A percentile compares a stretch with the other conserved stretches of the same genome.
phyloP scores from a whole-genome alignment of 441 rosid genomes.

The Flueggea neowawraea region DNA sequence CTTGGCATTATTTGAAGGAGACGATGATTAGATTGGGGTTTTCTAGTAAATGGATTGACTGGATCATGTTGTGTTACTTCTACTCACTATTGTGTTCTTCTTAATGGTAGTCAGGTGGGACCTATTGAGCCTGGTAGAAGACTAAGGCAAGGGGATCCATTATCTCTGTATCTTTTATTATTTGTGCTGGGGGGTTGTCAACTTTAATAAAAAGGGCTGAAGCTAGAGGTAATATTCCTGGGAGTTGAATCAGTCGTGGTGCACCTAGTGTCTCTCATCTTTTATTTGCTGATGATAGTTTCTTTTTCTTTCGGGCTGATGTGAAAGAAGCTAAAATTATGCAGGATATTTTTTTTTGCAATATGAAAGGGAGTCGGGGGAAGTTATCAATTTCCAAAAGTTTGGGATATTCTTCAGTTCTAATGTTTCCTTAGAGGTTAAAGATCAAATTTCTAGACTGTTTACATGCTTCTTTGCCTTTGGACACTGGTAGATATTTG shows the following conservation, averaged over 20 bases:
- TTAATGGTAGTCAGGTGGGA: too few species aligned
- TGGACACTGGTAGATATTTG: too few species aligned
- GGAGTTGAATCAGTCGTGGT: neutral
- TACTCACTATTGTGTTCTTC: too few species aligned
- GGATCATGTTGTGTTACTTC: too few species aligned
- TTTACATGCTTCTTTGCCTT: too few species aligned
- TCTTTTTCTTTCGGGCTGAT: neutral
- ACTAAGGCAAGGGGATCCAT: neutral
- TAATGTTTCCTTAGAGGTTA: too few species aligned
- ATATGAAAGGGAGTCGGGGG: neutral
- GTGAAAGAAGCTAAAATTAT: neutral
- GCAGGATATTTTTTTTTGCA: neutral
- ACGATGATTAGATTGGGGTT: too few species aligned
- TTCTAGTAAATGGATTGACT: too few species aligned
- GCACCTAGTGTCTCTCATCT: neutral
- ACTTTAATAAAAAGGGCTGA: neutral
- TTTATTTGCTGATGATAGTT: neutral
- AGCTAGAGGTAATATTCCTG: neutral
- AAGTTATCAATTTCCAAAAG: neutral
- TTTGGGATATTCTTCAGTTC: too few species aligned
- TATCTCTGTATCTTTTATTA: neutral
- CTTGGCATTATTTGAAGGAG: too few species aligned
- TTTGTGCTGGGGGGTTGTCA: neutral
- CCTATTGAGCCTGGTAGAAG: too few species aligned
- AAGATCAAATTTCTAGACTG: too few species aligned